phyloP scores from a whole-genome alignment of 352 stramenopile species.

The Pythium oligandrum region DNA sequence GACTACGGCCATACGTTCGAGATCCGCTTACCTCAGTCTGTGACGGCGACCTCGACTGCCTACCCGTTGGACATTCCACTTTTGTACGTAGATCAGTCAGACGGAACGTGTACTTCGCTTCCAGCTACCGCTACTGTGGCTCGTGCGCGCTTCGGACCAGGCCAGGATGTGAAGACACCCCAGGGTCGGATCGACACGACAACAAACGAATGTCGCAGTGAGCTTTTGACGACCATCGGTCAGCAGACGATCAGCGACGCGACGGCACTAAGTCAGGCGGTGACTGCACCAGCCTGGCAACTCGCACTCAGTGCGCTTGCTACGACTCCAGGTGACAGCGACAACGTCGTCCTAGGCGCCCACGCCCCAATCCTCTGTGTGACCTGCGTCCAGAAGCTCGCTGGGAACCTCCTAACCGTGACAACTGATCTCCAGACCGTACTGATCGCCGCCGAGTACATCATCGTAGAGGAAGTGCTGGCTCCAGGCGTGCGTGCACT shows the following conservation, averaged over 20 bases:
- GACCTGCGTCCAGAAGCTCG: slow-evolving; percentile 56
- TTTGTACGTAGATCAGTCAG: slow-evolving; percentile 20
- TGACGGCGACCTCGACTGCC: slow-evolving; percentile 25
- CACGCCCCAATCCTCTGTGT: slow-evolving; percentile 38
- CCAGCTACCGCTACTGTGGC: slow-evolving; percentile 20
- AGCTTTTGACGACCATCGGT: slow-evolving; percentile 32
- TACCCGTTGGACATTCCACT: slow-evolving; percentile 42
- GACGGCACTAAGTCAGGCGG: slow-evolving; percentile 25
- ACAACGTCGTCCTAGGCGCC: slow-evolving; percentile 24
- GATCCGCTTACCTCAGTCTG: slow-evolving; percentile 41
- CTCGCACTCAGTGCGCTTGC: slow-evolving; percentile 29
- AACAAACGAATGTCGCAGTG: slow-evolving; percentile 51
- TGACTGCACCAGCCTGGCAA: slow-evolving; percentile 29
- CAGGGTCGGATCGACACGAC: slow-evolving; percentile 48
- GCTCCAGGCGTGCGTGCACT: slow-evolving; percentile 37
- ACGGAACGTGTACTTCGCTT: slow-evolving; percentile 28
- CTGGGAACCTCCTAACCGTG: slow-evolving; percentile 30
- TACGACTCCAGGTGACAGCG: slow-evolving; percentile 13
- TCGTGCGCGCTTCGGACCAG: slow-evolving; percentile 44
- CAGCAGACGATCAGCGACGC: slow-evolving; percentile 37
- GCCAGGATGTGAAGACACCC: slow-evolving; percentile 36
- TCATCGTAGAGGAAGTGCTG: slow-evolving; percentile 57
- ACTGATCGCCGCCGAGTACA: slow-evolving; percentile 33
- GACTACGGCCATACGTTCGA: slow-evolving; percentile 72
- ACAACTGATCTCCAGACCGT: slow-evolving; percentile 22